Base-by-base conservation (phyloP, 2,329 filamentous ascomycete genomes). In the Fusarium decemcellulare region DNA sequence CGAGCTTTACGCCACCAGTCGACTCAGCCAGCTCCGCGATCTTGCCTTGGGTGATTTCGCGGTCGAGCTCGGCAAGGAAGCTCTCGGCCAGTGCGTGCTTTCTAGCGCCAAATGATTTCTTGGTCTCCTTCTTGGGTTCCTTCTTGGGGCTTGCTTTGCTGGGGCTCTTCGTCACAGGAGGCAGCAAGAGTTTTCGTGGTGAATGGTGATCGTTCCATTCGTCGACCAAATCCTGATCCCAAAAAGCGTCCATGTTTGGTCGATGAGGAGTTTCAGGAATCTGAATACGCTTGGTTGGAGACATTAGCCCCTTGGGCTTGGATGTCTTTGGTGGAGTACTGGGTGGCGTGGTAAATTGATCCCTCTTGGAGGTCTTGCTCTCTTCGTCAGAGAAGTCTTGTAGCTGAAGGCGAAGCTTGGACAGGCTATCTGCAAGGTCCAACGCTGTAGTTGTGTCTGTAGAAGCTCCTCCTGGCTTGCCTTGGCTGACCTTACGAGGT, bases 11-110 rank as follows among this genome's bases (percentile, higher is more conserved):
- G 1, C 93, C 93, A 16, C 93, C 92, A 0, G 92, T 92, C 0
- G 84, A 79, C 3, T 84, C 82, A 0, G 92, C 84, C 18, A 94
- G 82, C 27, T 83, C 73, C 1, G 82, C 77, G 8, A 96, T 86
- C 64, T 85, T 81, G 9, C 91, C 89, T 3, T 83, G 72, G 0
- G 91, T 90, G 70, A 95, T 88, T 40, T 81, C 83, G 0, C 76
- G 72, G 77, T 96, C 93, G n/a, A 96, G 87, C 69, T 93, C 90
- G 0, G 68, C 56, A 2, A 96, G 82, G 75, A 95, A 95, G 0
- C 77, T 71, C 47, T 85, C 82, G 0, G 92, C 93, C 0, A 94
- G 75, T 2, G 83, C 80, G 53, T 91, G 84, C 77, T 93, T 95
- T 10, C 76, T 78, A 9, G 82, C 78, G 12, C 90, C 86, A 75